Percentiles rank a stretch among this genome's conserved stretches.
phyloP scores from a whole-genome alignment of 2,329 filamentous ascomycete genomes.

The Pezicula rhizophila region DNA sequence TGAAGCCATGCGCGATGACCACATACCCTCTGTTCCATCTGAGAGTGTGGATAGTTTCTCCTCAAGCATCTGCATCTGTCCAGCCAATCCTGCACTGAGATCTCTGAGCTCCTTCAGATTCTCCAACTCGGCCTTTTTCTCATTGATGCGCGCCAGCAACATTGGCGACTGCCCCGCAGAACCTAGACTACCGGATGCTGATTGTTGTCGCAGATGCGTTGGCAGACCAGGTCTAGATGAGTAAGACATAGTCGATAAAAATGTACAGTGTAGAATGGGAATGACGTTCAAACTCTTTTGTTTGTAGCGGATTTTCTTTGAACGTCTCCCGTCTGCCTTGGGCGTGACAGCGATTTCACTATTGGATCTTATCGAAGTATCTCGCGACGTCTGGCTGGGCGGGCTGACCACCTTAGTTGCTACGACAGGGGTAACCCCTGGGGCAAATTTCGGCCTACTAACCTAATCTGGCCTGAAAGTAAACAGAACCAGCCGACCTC shows the following conservation, averaged over 20 bases:
- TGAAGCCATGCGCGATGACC: neutral
- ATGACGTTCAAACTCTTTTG: neutral
- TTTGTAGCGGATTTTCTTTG: neutral
- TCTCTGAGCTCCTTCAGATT: conserved; percentile 72
- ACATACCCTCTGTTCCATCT: conserved; percentile 71
- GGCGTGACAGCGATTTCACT: neutral
- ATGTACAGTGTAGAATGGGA: neutral
- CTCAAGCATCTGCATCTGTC: conserved; percentile 77
- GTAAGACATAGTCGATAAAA: conserved; percentile 43
- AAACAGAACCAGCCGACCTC: conserved; percentile 16
- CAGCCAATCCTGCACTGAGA: conserved; percentile 70
- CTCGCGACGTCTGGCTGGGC: neutral
- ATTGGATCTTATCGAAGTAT: neutral
- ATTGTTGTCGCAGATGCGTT: conserved; percentile 61
- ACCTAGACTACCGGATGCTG: conserved; percentile 39
- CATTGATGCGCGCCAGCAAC: conserved; percentile 69
- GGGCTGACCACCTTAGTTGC: conserved; percentile 1
- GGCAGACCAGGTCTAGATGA: conserved; percentile 48
- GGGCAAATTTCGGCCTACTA: conserved; percentile 1
- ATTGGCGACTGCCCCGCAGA: conserved; percentile 59
- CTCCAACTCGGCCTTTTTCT: conserved; percentile 80
- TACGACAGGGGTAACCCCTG: neutral
- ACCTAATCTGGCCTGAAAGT: conserved; percentile 16
- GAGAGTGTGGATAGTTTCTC: conserved; percentile 72
- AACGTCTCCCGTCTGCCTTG: neutral